Percentiles rank a stretch among this genome's conserved stretches.
Evolutionary conservation across 148 eudicot species (phyloP).

Genomic region (Rhododendron griersonianum): DNA sequence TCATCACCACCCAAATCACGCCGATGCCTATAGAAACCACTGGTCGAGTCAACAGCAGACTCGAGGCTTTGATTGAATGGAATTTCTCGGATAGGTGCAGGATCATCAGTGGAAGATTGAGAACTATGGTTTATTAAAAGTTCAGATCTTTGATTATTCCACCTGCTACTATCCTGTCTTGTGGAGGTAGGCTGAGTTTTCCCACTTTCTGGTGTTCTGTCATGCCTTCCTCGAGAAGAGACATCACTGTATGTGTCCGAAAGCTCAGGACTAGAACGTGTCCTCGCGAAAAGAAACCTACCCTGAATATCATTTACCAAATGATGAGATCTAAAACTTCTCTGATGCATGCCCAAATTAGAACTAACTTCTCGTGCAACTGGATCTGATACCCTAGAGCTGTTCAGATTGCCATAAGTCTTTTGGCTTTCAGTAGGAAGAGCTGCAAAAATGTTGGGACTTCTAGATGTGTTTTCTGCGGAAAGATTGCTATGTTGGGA

Average conservation of each 20-base stretch:
- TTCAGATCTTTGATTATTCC: conserved; percentile 45
- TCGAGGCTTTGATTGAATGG: conserved; percentile 33
- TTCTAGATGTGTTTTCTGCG: conserved; percentile 21
- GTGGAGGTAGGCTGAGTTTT: conserved; percentile 29
- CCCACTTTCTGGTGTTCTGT: conserved; percentile 39
- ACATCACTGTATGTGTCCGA: conserved; percentile 44
- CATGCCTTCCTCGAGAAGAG: conserved; percentile 35
- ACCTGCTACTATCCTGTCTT: conserved; percentile 38
- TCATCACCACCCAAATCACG: conserved; percentile 40
- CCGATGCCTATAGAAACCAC: conserved; percentile 25
- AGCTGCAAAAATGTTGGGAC: conserved; percentile 21
- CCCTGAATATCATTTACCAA: conserved; percentile 50
- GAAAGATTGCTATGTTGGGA: conserved; percentile 36
- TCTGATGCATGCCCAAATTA: conserved; percentile 26
- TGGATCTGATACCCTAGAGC: conserved; percentile 28
- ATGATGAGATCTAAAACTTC: conserved; percentile 31
- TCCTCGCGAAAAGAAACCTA: conserved; percentile 64
- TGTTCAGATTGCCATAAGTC: conserved; percentile 25
- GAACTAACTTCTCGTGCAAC: conserved; percentile 22
- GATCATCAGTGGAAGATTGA: conserved; percentile 38
- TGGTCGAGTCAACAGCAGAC: conserved; percentile 28
- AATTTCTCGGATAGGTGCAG: conserved; percentile 27
- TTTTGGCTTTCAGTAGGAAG: conserved; percentile 35
- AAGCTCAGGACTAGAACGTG: conserved; percentile 84
- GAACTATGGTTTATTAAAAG: conserved; percentile 24